Conservation (phyloP, 306 rosid species). For the Rubus parviflorus region DNA sequence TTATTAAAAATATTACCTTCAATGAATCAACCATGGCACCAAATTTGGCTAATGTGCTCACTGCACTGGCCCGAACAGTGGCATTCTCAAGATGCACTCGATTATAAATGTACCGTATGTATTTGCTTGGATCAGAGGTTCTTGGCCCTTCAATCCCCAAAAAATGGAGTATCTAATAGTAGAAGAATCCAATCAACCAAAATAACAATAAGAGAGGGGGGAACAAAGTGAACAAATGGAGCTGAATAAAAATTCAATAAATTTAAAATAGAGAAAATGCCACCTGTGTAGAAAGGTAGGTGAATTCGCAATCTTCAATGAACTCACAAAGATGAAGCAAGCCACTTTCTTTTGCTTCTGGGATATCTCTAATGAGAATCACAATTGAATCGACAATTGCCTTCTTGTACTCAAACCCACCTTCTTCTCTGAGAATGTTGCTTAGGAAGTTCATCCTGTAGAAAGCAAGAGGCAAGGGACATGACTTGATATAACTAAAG, state of each 20-base stretch:
- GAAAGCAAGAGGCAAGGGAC: conserved; percentile 16
- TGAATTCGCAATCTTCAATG: conserved; percentile 98
- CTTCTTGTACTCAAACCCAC: conserved; percentile 97
- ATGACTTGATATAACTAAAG: conserved; percentile 1
- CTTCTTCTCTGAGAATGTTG: conserved; percentile 98
- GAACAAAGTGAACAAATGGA: conserved; percentile 11
- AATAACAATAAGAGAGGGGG: conserved; percentile 10
- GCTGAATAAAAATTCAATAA: conserved; percentile 17
- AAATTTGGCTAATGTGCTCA: conserved; percentile 97
- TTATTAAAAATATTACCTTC: conserved; percentile 46
- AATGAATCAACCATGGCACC: conserved; percentile 85
- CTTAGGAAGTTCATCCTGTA: conserved; percentile 96
- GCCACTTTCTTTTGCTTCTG: conserved; percentile 95
- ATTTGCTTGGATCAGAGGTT: conserved; percentile 97
- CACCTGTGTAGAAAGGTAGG: conserved; percentile 98
- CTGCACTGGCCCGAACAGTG: conserved; percentile 96
- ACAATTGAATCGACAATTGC: conserved; percentile 98
- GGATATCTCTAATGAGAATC: conserved; percentile 91
- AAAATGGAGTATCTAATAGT: conserved; percentile 83
- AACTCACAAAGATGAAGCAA: conserved; percentile 98
- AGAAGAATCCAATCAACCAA: conserved; percentile 14
- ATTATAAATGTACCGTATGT: conserved; percentile 87
- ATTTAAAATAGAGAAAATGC: conserved; percentile 23
- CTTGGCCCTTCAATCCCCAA: conserved; percentile 98
- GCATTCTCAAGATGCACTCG: conserved; percentile 99